A percentile compares a stretch with the other conserved stretches of the same genome.
Evolutionary conservation across 352 stramenopile species (phyloP).

Genomic region (Globisporangium nunn): DNA sequence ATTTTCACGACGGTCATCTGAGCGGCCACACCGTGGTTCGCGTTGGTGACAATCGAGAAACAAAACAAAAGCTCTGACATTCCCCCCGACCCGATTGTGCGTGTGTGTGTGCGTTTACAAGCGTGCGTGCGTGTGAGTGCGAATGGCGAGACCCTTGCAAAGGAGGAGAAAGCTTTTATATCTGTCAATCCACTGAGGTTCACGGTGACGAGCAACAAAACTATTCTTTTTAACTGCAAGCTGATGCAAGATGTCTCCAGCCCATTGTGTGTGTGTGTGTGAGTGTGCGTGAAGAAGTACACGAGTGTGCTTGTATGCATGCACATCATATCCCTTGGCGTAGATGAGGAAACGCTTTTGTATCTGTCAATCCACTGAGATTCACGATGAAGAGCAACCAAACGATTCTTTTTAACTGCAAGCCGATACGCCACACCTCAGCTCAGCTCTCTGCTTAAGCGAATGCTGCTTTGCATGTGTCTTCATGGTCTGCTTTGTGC

Average conservation of each 20-base stretch:
- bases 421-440: slow-evolving; percentile 14
- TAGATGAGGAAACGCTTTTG: slow-evolving; percentile 64
- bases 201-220: slow-evolving; percentile 71
- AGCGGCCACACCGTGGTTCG: slow-evolving; percentile 30
- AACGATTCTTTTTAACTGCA: slow-evolving; percentile 81
- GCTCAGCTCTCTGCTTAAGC: no score
- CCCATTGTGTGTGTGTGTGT: neutral
- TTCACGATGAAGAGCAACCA: slow-evolving; percentile 66
- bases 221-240: slow-evolving; percentile 87
- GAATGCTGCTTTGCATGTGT: no score
- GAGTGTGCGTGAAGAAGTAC: slow-evolving; percentile 4
- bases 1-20: slow-evolving; percentile 90
- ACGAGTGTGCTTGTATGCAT: no score
- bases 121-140: slow-evolving; percentile 1
- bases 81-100: slow-evolving; percentile 22
- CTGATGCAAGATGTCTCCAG: slow-evolving; percentile 30
- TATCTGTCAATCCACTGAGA: slow-evolving; percentile 81
- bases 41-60: slow-evolving; percentile 85
- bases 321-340: slow-evolving; percentile 8
- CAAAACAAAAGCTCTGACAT: slow-evolving; percentile 75
- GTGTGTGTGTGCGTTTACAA: slow-evolving; percentile 4
- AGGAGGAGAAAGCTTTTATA: slow-evolving; percentile 54
- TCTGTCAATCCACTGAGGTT: slow-evolving; percentile 81
- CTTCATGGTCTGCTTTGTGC: no score
- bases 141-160: slow-evolving; percentile 19